Evolutionary conservation across 306 rosid genomes (phyloP), one percentile per base, ranked within the genome.

Genomic region (Sicyos edulis): DNA sequence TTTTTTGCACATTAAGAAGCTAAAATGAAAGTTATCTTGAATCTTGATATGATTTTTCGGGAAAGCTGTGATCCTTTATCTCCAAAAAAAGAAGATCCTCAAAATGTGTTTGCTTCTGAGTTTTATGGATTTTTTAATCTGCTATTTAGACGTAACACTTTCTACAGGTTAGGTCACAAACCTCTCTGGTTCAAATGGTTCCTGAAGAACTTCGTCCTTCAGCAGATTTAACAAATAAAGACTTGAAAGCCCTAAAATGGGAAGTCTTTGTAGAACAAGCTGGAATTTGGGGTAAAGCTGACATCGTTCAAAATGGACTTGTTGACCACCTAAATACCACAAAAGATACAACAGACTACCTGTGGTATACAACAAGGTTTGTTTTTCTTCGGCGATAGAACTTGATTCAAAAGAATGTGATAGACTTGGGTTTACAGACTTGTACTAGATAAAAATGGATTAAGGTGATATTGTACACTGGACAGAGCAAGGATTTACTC

Each of bases 241-340:
- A 83, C 76, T 76, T 69, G 63, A 78, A 80, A 44, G 21, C 81
- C 71, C 84, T 85, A 6, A 81, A 80, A 73, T 92, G 96, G 96
- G 91, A 82, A 20, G 82, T 90, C 61, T 82, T 82, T 64, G 84
- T 83, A 78, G 98, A 92, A 87, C 85, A 80, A 13, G 79, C 89
- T 42, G 98, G 98, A 75, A 82, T 86, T 60, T 92, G 98, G 98
- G 96, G 87, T 42, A 74, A 81, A 60, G 80, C 91, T 61, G 98
- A 88, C 78, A 82, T 92, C 32, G 74, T 81, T 52, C 81, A 85
- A 82, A 82, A 77, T 58, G 96, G 88, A 45, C 86, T 92, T 79
- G 98, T 92, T 15, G 96, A 92, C 74, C 96, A 84, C 84, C 87
- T 92, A 64, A 90, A 92, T 75, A 92, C 96, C 56, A 90, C 98